Evolutionary conservation across 73 alveolate genomes (phyloP), one percentile per base, ranked within the genome.

Genomic region (Paraurostyla sp.): DNA sequence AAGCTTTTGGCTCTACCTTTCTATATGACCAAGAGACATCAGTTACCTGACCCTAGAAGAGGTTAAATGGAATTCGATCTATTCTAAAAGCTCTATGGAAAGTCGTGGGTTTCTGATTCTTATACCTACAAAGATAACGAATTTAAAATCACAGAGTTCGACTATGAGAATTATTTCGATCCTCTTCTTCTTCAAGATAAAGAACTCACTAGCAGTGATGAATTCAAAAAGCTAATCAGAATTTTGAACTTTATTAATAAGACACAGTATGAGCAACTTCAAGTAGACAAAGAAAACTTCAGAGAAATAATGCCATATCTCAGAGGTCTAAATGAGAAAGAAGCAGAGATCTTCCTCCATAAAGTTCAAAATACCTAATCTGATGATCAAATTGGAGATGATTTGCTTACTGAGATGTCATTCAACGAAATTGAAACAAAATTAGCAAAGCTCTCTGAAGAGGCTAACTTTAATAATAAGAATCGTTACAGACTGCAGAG

Each of bases 1-100:
- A 91, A 91, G 71, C 69, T 91, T 3, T 83, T 91, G 27, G 90
- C 93, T 20, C 85, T 91, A 22, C 96, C 96, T 25, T 91, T 91
- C 91, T 91, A 65, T 68, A 23, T 62, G 48, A 35, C 81, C 41
- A 68, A 80, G 63, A 83, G 96, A 83, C 36, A 83, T 4, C 76
- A 91, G 38, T 42, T 25, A 0, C 88, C 96, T 0, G 87, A 2
- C 13, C 96, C 96, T 40, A 22, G 63, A 71, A 84, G 65, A 52
- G 96, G 96, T 0, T 75, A 83, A 38, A 33, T 50, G 60, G 93
- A 91, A 65, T 91, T 35, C 33, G 90, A 83, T 2, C 69, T 91
- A 57, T 91, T 91, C 62, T 41, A 42, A 0, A 83, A 91, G 23
- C 22, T 89, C 48, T 32, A 85, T 22, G 91, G 92, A 30, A 57